Evolutionary conservation across 352 stramenopile genomes (phyloP), one percentile per base, ranked within the genome.

Genomic region (Phytophthora cactorum): DNA sequence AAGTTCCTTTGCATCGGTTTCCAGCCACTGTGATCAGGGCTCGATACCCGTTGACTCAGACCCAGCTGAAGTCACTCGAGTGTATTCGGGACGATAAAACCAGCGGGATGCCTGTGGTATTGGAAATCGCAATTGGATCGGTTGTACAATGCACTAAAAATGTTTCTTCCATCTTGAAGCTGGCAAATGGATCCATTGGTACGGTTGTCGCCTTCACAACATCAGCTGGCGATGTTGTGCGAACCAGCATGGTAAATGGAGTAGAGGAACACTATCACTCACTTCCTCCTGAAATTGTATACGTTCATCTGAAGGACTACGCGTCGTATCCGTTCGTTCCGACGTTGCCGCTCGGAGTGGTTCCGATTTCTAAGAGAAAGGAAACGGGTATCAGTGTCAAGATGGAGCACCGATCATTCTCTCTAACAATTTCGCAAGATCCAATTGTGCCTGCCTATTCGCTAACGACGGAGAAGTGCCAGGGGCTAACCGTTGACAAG

Each of bases 151-250:
- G 45, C 27, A 56, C 45, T 3, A 55, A 63, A 41, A 63, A 51
- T 17, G 7, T 66, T 12, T 66, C 49, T 29, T 14, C 28, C 2
- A 10, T 22, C n/a, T 17, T 58, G 2, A 44, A 59, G n/a, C 36
- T 59, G 4, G 22, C 58, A 1, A 66, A 66, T 52, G 58, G 58
- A 2, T 36, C 39, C 1, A 66, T 66, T 22, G 58, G 58, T 5
- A 31, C 15, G 10, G 49, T 59, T 10, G 39, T 31, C 9, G 58
- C 27, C 2, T 65, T 57, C 36, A 28, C 15, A 5, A 4, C 11
- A 8, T 3, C 45, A 8, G 2, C 7, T n/a, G n/a, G n/a, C n/a
- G n/a, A n/a, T n/a, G n/a, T n/a, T n/a, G n/a, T 7, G 7, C 11
- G 22, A 34, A 52, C 10, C 22, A 52, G 49, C 15, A 29, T 44